These are phyloP conservation scores for Calvatia gigantea DNA, from an alignment of 768 basidiomycete genomes.

Conservation along the genomic window DNA sequence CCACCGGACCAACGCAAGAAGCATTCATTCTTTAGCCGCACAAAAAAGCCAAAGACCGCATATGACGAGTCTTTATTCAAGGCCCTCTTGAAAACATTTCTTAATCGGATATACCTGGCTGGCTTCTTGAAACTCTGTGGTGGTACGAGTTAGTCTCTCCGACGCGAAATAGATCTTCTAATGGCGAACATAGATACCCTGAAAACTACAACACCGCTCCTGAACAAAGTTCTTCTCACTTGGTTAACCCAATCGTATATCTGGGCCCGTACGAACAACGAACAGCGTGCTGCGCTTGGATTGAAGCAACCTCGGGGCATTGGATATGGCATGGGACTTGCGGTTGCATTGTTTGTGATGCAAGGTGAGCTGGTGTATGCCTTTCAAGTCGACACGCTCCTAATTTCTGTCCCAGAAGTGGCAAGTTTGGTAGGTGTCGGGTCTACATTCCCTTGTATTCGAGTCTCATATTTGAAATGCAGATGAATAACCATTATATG, in stretches of 20 bases:
- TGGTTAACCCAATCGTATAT: conserved; percentile 52
- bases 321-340: conserved; percentile 62
- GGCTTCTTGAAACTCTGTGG: conserved; percentile 45
- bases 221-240: conserved; percentile 56
- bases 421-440: conserved; percentile 35
- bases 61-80: conserved; percentile 49
- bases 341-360: conserved; percentile 55
- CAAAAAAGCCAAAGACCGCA: conserved; percentile 11
- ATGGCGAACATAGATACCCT: conserved; percentile 33
- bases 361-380: conserved; percentile 43
- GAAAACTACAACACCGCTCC: conserved; percentile 50
- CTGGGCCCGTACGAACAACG: conserved; percentile 33
- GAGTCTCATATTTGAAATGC: not conserved
- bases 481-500: conserved; percentile 45
- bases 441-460: not conserved
- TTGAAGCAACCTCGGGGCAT: conserved; percentile 39
- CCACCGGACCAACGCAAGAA: not conserved
- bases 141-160: conserved; percentile 25
- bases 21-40: not conserved
- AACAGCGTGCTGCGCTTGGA: conserved; percentile 30
- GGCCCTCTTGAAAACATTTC: conserved; percentile 45
- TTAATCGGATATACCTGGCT: conserved; percentile 41
- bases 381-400: not conserved
- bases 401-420: conserved; percentile 25
- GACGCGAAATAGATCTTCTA: not conserved